A percentile compares a stretch with the other conserved stretches of the same genome.
Evolutionary conservation across 306 rosid species (phyloP).

Genomic region (Adenanthera pavonina): DNA sequence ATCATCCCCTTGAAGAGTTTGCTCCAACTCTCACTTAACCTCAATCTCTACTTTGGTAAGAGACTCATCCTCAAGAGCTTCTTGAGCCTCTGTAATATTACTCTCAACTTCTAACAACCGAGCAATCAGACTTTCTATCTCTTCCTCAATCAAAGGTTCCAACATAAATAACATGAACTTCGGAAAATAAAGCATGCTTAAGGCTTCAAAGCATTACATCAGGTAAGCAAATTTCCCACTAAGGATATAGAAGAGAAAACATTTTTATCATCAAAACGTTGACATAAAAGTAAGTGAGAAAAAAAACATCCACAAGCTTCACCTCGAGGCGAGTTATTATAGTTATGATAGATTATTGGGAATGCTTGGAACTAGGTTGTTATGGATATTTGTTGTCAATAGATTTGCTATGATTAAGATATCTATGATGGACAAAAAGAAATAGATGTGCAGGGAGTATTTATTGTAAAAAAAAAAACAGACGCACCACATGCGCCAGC

Average conservation of each 20-base stretch:
- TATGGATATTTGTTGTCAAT: no score
- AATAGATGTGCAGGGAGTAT: no score
- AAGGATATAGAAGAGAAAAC: background rate
- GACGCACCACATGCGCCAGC: no score
- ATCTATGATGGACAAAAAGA: no score
- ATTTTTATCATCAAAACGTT: slow-evolving; percentile 11
- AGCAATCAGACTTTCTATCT: slow-evolving; percentile 74
- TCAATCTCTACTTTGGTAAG: slow-evolving; percentile 86
- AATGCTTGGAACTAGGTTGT: no score
- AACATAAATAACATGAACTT: slow-evolving; percentile 51
- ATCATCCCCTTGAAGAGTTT: slow-evolving; percentile 70
- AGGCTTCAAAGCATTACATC: background rate
- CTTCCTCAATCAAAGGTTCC: slow-evolving; percentile 86
- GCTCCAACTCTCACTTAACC: slow-evolving; percentile 85
- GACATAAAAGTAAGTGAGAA: background rate
- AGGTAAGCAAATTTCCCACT: slow-evolving; percentile 21
- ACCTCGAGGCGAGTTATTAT: slow-evolving; percentile 74
- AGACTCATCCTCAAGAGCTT: slow-evolving; percentile 96
- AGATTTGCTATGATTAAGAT: no score
- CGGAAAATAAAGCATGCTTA: background rate
- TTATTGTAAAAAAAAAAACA: no score
- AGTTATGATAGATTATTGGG: no score
- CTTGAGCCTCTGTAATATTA: slow-evolving; percentile 99
- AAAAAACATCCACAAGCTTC: slow-evolving; percentile 35
- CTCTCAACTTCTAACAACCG: slow-evolving; percentile 95